Base-by-base conservation (phyloP, 2,329 filamentous ascomycete genomes). In the Sporothrix phasma region DNA sequence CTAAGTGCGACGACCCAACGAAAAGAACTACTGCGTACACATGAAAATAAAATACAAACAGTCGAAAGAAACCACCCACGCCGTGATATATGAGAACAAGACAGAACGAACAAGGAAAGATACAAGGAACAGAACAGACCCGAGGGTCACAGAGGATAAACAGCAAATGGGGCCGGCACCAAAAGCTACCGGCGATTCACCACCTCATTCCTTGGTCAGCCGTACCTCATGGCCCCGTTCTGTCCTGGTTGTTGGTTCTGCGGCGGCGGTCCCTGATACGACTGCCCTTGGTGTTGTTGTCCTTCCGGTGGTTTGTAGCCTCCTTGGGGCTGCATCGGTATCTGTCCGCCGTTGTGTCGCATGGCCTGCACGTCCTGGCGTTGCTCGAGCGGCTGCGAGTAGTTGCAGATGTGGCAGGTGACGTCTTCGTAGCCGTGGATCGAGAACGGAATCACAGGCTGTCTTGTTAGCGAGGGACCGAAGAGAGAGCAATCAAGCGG, bases 321-420 rank as follows among this genome's bases (percentile, higher is more conserved):
- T 10, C 70, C 69, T 13, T 72, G 73, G 39, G 72, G 70, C 19
- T 74, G 69, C 17, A 71, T 68, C 31, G 73, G 74, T 13, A 74
- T 67, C 72, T 56, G 73, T 71, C 65, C 76, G 73, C 71, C 74
- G 61, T 73, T 74, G 26, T 70, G 68, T 0, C 72, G 74, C 68
- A 84, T 82, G 63, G 76, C 77, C 72, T 80, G 77, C 58, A 85
- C 81, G 66, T 86, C 83, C 13, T 76, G 81, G 15, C 83, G 77
- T 69, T 81, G 78, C 68, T 83, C 78, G 63, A 88, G 79, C 10
- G 85, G 84, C 73, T 92, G 88, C 67, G 84, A 81, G 73, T 90
- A 92, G 73, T 87, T 85, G 81, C 89, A 93, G 73, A 92, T 85
- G 71, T 85, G 81, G 77, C 89, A 93, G 65, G 80, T 78, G 64